Percentiles rank a stretch among this genome's conserved stretches.
Evolutionary conservation across 257 asterid species (phyloP).

Genomic region (Galeopsis tetrahit): DNA sequence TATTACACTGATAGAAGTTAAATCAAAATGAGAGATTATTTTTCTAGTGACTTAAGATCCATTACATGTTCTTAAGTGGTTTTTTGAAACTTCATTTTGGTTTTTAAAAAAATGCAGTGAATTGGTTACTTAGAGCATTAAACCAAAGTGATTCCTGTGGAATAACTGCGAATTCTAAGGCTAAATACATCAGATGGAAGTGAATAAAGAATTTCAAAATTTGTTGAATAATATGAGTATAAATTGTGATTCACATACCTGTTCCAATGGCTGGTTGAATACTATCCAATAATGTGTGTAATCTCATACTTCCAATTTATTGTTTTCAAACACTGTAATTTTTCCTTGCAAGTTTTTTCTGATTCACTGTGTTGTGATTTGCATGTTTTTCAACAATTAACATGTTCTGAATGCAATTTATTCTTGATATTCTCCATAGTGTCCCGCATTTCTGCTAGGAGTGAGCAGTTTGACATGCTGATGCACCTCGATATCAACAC

Average conservation of each 20-base stretch:
- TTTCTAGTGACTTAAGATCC: background rate
- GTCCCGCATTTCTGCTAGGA: conserved; percentile 77
- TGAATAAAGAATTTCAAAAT: background rate
- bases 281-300: background rate
- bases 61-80: background rate
- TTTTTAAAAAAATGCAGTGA: too few species aligned
- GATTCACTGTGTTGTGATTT: background rate
- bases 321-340: background rate
- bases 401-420: conserved; percentile 3
- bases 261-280: background rate
- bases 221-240: background rate
- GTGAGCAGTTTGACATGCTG: conserved; percentile 87
- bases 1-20: background rate
- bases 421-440: conserved; percentile 38
- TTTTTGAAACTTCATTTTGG: background rate
- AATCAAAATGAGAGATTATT: background rate
- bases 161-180: background rate
- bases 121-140: too few species aligned
- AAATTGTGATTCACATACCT: background rate
- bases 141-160: background rate
- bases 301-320: background rate
- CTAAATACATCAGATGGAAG: background rate
- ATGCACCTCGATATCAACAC: conserved; percentile 81
- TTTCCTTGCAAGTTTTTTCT: background rate
- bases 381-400: conserved; percentile 3